Evolutionary conservation across 2,329 filamentous ascomycete genomes (phyloP).

Genomic region (Endoconidiophora laricicola): DNA sequence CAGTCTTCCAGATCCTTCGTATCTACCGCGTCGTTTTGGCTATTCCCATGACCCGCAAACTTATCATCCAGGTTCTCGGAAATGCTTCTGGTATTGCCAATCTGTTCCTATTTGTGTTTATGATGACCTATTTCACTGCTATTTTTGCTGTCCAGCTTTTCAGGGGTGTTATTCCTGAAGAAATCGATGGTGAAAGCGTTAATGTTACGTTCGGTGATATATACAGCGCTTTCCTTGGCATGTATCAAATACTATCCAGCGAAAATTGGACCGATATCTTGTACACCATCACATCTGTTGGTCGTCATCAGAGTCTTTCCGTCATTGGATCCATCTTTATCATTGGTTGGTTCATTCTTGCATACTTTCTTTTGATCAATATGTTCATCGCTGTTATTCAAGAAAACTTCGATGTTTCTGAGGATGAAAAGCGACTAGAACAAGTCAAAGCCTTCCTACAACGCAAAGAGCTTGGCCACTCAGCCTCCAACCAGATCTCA

Average conservation of each 20-base stretch:
- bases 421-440: slow-evolving; percentile 92
- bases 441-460: slow-evolving; percentile 92
- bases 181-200: slow-evolving; percentile 44
- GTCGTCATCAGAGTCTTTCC: slow-evolving; percentile 48
- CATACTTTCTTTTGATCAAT: slow-evolving; percentile 91
- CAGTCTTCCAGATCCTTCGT: slow-evolving; percentile 81
- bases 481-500: slow-evolving; percentile 52
- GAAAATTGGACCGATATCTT: slow-evolving; percentile 89
- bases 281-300: slow-evolving; percentile 62
- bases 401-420: slow-evolving; percentile 96
- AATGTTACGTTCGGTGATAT: slow-evolving; percentile 73
- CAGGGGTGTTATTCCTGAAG: slow-evolving; percentile 63
- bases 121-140: slow-evolving; percentile 83
- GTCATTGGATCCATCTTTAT: slow-evolving; percentile 90
- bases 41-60: slow-evolving; percentile 67
- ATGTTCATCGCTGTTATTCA: slow-evolving; percentile 99
- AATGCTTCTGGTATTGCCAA: slow-evolving; percentile 88
- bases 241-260: slow-evolving; percentile 93
- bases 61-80: slow-evolving; percentile 76
- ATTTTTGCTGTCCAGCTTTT: slow-evolving; percentile 92
- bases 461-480: slow-evolving; percentile 65
- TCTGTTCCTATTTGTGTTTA: slow-evolving; percentile 86
- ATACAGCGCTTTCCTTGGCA: slow-evolving; percentile 89
- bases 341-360: slow-evolving; percentile 87
- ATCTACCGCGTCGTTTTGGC: slow-evolving; percentile 85